A percentile compares a stretch with the other conserved stretches of the same genome.
Conservation (phyloP, 2,329 filamentous ascomycete species). For the Alternaria rosae region DNA sequence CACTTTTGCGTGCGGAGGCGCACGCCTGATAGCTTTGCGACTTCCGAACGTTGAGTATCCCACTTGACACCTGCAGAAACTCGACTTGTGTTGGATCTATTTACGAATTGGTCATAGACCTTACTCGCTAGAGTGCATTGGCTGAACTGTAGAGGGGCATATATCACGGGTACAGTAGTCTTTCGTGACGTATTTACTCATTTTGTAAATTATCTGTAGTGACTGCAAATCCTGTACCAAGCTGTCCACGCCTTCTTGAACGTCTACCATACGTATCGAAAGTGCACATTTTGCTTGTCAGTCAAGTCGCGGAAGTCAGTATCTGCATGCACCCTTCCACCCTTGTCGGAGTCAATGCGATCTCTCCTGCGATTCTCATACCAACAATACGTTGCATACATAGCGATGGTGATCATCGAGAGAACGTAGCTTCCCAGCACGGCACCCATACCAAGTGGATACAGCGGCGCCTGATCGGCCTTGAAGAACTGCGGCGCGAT, state of each 20-base stretch:
- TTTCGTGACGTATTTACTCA: neutral
- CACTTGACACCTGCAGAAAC: neutral
- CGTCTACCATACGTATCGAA: slow-evolving; percentile 21
- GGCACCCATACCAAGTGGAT: slow-evolving; percentile 18
- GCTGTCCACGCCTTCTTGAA: accelerated
- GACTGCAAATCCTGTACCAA: neutral
- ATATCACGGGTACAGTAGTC: neutral
- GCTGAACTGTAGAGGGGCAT: no score
- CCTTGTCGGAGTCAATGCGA: slow-evolving; percentile 19
- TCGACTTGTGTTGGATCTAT: no score
- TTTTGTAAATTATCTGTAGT: neutral
- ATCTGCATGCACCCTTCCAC: slow-evolving; percentile 22
- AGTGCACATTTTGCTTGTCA: slow-evolving; percentile 44
- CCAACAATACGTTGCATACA: slow-evolving; percentile 40
- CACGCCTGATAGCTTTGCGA: neutral
- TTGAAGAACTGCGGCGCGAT: slow-evolving; percentile 53
- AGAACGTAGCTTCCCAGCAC: slow-evolving; percentile 24
- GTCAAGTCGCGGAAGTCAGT: slow-evolving; percentile 48
- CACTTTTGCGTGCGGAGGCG: neutral
- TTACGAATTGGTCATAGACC: no score
- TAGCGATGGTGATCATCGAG: slow-evolving; percentile 36
- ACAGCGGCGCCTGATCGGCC: slow-evolving; percentile 42
- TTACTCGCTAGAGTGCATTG: no score
- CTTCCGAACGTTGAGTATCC: accelerated
- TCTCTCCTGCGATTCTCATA: slow-evolving; percentile 41